Base-by-base conservation (phyloP, 2,329 filamentous ascomycete genomes). In the Aureobasidium mangrovei region DNA sequence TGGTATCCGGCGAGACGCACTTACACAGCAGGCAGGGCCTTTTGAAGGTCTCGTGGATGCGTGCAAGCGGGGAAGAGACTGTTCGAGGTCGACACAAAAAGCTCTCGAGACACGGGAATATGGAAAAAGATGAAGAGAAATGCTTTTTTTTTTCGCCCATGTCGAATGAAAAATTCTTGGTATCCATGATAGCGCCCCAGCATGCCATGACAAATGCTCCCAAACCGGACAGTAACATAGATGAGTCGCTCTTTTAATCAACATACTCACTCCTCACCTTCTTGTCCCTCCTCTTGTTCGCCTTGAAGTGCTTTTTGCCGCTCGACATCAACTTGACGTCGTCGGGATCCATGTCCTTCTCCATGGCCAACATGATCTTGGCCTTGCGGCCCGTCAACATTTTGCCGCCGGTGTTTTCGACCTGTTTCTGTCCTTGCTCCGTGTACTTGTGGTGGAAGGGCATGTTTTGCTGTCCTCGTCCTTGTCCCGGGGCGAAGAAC, bases 291-390 rank as follows among this genome's bases (percentile, higher is more conserved):
- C 77, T 83, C 59, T 81, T 79, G 39, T 83, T 82, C n/a, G 81
- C 85, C 74, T 95, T 95, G 71, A 89, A 93, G 72, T 98, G 93
- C 75, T 96, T 97, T 81, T 98, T 98, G 55, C 84, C 80, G 49
- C 76, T 72, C 56, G 36, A 27, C 26, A 51, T 45, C 55, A 55
- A 54, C 36, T 45, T 56, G 8, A 58, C 54, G 48, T 58, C 57
- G 12, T 84, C 85, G 0, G 87, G 84, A 64, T 96, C 90, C 35
- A 97, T 69, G 10, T 88, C 87, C 57, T 85, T 88, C 73, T 96
- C 89, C 58, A 96, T 66, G 8, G 91, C 91, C 48, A 88, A 75
- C 75, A 96, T 81, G 38, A 85, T 77, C 64, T 83, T 83, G 48
- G 88, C 80, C 70, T 98, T 98, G 57, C 93, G 79, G 0, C 91